Conservation (phyloP, 2,329 filamentous ascomycete genomes). For the Biscogniauxia mediterranea region DNA sequence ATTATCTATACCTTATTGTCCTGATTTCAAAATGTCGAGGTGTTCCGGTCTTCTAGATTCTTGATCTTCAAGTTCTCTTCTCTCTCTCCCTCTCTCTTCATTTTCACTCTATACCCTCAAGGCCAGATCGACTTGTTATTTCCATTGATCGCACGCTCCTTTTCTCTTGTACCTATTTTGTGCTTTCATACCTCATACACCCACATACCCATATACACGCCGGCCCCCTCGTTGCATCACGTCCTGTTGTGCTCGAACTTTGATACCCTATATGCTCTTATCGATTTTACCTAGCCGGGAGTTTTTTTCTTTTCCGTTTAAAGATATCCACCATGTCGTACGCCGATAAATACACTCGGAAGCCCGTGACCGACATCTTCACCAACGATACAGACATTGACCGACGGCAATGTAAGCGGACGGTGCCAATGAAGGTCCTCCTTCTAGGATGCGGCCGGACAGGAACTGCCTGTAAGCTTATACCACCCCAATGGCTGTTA, state of each 20-base stretch:
- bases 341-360: constrained; percentile 31
- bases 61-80: background rate
- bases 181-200: background rate
- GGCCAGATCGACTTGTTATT: background rate
- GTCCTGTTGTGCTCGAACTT: background rate
- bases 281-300: background rate
- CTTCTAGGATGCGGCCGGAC: constrained; percentile 68
- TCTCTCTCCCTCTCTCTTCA: constrained; percentile 1
- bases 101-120: background rate
- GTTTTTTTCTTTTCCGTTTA: background rate
- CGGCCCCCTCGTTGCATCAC: constrained; percentile 1
- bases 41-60: background rate
- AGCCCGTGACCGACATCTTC: constrained; percentile 59
- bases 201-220: background rate
- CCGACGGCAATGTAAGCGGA: constrained; percentile 61
- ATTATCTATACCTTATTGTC: constrained; percentile 1
- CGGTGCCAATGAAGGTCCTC: constrained; percentile 70
- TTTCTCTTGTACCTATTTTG: background rate
- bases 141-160: background rate
- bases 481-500: background rate
- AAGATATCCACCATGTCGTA: constrained; percentile 23
- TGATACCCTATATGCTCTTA: background rate
- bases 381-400: constrained; percentile 68
- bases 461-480: constrained; percentile 63
- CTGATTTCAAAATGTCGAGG: constrained; percentile 2